Conservation (phyloP, 2,329 filamentous ascomycete genomes). For the Monosporascus sp. region DNA sequence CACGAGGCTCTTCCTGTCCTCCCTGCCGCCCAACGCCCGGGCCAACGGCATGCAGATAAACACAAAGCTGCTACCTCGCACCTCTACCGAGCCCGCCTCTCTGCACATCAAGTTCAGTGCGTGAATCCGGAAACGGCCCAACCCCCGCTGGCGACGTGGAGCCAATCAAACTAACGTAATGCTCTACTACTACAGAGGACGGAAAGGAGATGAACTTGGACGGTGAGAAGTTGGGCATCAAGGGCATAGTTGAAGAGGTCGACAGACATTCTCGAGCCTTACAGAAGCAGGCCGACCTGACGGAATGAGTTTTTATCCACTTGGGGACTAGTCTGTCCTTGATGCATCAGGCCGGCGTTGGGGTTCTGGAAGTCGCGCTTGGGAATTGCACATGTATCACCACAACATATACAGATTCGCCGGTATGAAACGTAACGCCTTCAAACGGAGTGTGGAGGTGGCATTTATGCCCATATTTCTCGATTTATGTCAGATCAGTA, state of each 20-base stretch:
- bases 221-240: conserved; percentile 74
- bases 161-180: conserved; percentile 16
- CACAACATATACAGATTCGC: neutral
- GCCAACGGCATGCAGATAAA: conserved; percentile 68
- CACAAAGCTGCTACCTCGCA: conserved; percentile 67
- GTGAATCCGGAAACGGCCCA: conserved; percentile 21
- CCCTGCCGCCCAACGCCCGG: conserved; percentile 75
- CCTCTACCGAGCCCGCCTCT: conserved; percentile 61
- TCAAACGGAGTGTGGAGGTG: no score
- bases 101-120: conserved; percentile 83
- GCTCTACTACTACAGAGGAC: conserved; percentile 58
- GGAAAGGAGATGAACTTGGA: conserved; percentile 86
- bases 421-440: neutral
- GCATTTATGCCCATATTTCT: neutral
- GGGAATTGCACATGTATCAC: conserved; percentile 3
- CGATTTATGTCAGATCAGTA: neutral
- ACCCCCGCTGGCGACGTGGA: neutral
- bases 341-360: neutral
- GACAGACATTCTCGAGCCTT: conserved; percentile 81
- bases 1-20: conserved; percentile 80
- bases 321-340: conserved; percentile 12
- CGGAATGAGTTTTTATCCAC: conserved; percentile 26
- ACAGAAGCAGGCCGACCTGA: conserved; percentile 76
- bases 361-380: neutral
- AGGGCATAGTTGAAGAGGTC: conserved; percentile 81